Conservation (phyloP, 768 basidiomycete species). For the Collybia sordida region DNA sequence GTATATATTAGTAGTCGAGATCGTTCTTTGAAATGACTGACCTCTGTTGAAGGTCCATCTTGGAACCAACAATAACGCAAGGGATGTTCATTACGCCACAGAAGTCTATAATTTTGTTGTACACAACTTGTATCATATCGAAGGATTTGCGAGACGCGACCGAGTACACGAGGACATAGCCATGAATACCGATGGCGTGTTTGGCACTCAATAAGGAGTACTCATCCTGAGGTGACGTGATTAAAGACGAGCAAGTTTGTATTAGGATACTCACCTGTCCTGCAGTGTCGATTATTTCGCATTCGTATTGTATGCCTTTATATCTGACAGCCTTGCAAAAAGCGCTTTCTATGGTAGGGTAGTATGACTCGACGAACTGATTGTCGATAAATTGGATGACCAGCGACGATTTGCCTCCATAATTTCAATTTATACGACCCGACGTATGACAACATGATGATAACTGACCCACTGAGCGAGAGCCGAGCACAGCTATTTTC, state of each 20-base stretch:
- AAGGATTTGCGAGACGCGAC: constrained; percentile 84
- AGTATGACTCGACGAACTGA: constrained; percentile 84
- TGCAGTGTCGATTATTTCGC: constrained; percentile 94
- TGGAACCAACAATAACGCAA: constrained; percentile 90
- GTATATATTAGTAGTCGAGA: constrained; percentile 10
- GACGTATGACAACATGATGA: constrained; percentile 16
- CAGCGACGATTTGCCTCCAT: constrained; percentile 95
- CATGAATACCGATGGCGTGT: constrained; percentile 92
- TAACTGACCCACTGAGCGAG: constrained; percentile 78
- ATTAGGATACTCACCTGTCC: constrained; percentile 66
- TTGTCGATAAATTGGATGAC: constrained; percentile 86
- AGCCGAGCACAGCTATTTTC: constrained; percentile 83
- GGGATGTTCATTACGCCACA: constrained; percentile 81
- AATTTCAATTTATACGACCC: constrained; percentile 6
- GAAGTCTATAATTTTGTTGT: constrained; percentile 91
- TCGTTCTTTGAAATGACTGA: constrained; percentile 33
- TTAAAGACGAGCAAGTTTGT: constrained; percentile 5
- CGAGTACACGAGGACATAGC: constrained; percentile 91
- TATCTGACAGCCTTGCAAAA: constrained; percentile 74
- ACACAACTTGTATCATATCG: constrained; percentile 87
- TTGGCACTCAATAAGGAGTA: constrained; percentile 86
- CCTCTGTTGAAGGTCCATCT: constrained; percentile 77
- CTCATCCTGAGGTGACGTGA: constrained; percentile 63
- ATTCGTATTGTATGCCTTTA: constrained; percentile 82
- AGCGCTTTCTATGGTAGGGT: constrained; percentile 87